Conservation (phyloP, 2,329 filamentous ascomycete species). For the Exophiala oligosperma region DNA sequence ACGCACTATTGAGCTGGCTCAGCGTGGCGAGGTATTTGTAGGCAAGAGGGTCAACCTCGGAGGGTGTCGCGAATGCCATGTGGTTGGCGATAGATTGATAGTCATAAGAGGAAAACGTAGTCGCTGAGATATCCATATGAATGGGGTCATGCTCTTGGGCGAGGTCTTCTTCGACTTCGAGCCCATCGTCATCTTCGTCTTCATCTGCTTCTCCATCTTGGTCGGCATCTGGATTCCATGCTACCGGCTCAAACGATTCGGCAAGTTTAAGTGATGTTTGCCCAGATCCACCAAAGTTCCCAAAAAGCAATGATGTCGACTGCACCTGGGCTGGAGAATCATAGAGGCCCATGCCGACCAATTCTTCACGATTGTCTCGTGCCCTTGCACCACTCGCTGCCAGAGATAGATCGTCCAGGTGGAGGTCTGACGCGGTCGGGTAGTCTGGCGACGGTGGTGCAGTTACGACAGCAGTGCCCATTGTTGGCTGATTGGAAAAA, state of each 20-base stretch:
- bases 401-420: constrained; percentile 12
- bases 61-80: constrained; percentile 7
- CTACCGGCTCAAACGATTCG: constrained; percentile 30
- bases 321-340: constrained; percentile 30
- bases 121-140: not conserved
- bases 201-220: constrained; percentile 11
- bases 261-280: constrained; percentile 28
- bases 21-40: constrained; percentile 20
- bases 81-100: constrained; percentile 19
- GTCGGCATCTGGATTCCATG: constrained; percentile 35
- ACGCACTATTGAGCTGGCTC: constrained; percentile 22
- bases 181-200: no score
- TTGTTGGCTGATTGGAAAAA: constrained; percentile 1
- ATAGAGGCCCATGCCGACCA: constrained; percentile 32
- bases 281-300: constrained; percentile 3
- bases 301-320: constrained; percentile 25
- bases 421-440: constrained; percentile 20
- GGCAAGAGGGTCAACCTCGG: constrained; percentile 15
- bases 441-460: constrained; percentile 29
- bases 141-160: not conserved
- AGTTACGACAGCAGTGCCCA: constrained; percentile 15
- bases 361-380: constrained; percentile 20
- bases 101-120: not conserved
- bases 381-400: constrained; percentile 1
- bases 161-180: constrained; percentile 10